phyloP scores from a whole-genome alignment of 176 grass and related monocot genomes.

The Chloris gayana region DNA sequence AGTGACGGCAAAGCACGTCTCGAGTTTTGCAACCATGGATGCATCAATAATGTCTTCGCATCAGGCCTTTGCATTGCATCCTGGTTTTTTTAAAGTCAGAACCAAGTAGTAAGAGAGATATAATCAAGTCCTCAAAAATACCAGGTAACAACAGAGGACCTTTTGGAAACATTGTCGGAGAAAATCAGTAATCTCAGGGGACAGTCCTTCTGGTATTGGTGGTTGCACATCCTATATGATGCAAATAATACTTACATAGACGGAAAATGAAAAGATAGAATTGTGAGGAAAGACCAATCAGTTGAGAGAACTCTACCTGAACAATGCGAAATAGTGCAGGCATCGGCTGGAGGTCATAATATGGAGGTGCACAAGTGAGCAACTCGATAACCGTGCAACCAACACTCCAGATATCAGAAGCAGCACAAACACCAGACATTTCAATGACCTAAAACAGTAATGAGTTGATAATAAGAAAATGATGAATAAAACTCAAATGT shows the following conservation, averaged over 20 bases:
- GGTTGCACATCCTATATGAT: conserved; percentile 85
- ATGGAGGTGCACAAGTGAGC: conserved; percentile 93
- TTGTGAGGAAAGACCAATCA: conserved; percentile 18
- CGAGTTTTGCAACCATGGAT: conserved; percentile 94
- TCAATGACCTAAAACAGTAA: conserved; percentile 77
- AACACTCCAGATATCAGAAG: conserved; percentile 99
- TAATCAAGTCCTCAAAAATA: conserved; percentile 21
- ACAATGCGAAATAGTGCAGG: conserved; percentile 99
- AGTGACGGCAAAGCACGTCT: conserved; percentile 77
- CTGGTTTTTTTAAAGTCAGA: conserved; percentile 58
- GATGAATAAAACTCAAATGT: conserved; percentile 15
- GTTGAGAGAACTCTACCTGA: conserved; percentile 60
- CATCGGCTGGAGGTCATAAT: conserved; percentile 99
- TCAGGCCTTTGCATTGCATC: conserved; percentile 98
- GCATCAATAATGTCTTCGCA: conserved; percentile 94
- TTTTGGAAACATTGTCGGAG: conserved; percentile 96
- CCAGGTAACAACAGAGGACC: conserved; percentile 41
- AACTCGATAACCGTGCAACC: conserved; percentile 99
- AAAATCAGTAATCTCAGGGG: conserved; percentile 97
- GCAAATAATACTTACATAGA: conserved; percentile 1
- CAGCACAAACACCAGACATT: conserved; percentile 97
- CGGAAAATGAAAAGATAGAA: conserved; percentile 12
- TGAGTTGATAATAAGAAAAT: neutral
- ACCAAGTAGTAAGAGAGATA: conserved; percentile 17
- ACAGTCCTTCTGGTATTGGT: conserved; percentile 94